Conservation (phyloP, 1,139 yeast genomes). For the Candida sp. region DNA sequence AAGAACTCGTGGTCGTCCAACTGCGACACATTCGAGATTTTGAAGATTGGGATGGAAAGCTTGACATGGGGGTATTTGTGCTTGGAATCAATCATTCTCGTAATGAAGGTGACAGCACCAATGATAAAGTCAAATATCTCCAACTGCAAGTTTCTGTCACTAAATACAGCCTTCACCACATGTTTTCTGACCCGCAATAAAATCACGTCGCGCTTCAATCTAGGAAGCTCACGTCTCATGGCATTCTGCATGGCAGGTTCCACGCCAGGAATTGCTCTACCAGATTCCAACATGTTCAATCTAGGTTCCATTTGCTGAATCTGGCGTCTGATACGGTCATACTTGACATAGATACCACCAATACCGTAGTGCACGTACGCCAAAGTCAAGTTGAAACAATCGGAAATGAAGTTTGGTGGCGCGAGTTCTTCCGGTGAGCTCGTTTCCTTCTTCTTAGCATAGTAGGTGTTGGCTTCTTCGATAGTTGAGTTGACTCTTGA, state of each 20-base stretch:
- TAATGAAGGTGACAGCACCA: constrained; percentile 75
- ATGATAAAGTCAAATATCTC: constrained; percentile 78
- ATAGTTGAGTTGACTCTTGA: constrained; percentile 81
- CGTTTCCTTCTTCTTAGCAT: constrained; percentile 24
- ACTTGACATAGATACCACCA: constrained; percentile 73
- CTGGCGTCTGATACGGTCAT: constrained; percentile 56
- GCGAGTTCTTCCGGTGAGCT: constrained; percentile 17
- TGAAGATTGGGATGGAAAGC: constrained; percentile 68
- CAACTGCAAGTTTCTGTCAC: constrained; percentile 56
- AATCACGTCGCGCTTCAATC: constrained; percentile 44
- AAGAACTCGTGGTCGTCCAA: constrained; percentile 75
- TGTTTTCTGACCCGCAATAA: constrained; percentile 49
- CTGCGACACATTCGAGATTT: constrained; percentile 49
- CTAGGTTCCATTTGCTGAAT: constrained; percentile 58
- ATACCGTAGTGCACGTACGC: constrained; percentile 89
- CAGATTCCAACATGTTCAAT: constrained; percentile 48
- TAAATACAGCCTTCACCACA: constrained; percentile 64
- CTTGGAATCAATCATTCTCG: constrained; percentile 72
- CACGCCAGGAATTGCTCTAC: constrained; percentile 27
- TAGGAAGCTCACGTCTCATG: constrained; percentile 44
- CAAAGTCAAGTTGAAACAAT: constrained; percentile 80
- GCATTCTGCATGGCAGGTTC: constrained; percentile 35
- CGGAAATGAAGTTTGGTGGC: constrained; percentile 78
- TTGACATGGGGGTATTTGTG: constrained; percentile 63
- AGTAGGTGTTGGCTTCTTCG: constrained; percentile 67